Evolutionary conservation across 768 basidiomycete species (phyloP).

Genomic region (Boletus reticulatus): DNA sequence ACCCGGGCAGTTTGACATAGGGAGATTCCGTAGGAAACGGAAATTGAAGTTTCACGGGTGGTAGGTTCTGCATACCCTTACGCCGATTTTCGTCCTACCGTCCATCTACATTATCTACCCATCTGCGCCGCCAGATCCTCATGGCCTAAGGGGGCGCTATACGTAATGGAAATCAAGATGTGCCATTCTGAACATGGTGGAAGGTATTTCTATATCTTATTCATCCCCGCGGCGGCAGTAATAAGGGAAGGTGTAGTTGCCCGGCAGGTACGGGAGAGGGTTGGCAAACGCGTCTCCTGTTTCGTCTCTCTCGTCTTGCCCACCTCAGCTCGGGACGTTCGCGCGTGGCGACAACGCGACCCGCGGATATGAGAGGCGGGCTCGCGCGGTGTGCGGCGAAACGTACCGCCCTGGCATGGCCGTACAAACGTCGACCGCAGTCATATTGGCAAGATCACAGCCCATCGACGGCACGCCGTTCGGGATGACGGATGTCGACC

Average conservation of each 20-base stretch:
- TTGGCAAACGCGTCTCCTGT: background rate
- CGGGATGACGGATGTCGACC: no score
- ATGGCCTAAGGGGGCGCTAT: background rate
- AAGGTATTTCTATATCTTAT: background rate
- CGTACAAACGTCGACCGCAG: background rate
- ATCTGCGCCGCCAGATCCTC: background rate
- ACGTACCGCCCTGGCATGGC: background rate
- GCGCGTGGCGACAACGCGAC: background rate
- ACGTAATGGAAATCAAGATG: background rate
- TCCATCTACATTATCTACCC: background rate
- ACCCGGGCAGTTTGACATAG: background rate
- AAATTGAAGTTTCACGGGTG: background rate
- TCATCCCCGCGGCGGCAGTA: background rate
- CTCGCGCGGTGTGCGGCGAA: background rate
- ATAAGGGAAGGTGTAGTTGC: background rate
- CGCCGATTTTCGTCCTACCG: no score
- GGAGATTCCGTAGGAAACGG: background rate
- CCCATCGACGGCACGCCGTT: background rate
- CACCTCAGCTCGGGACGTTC: background rate
- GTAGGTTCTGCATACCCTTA: background rate
- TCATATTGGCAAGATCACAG: background rate
- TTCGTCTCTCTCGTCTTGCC: background rate
- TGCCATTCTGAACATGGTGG: background rate
- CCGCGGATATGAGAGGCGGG: slow-evolving; percentile 3
- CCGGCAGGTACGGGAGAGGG: background rate